Evolutionary conservation across 169 alveolate species (phyloP).

Genomic region (Cryptosporidium ryanae): DNA sequence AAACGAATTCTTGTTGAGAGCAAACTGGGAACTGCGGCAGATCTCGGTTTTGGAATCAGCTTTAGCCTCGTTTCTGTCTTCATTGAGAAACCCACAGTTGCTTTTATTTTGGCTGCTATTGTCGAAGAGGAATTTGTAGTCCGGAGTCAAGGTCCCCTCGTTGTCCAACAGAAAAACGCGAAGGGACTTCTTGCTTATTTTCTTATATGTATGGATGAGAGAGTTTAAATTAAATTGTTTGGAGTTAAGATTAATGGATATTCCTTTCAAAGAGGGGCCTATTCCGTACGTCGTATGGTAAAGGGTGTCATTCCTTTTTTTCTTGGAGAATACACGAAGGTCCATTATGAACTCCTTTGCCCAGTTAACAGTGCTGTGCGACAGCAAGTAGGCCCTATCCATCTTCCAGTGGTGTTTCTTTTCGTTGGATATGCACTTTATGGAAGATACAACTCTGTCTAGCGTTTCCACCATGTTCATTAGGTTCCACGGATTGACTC

Average conservation of each 20-base stretch:
- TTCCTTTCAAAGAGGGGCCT: constrained; percentile 49
- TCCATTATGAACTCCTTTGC: constrained; percentile 69
- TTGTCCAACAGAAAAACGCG: constrained; percentile 81
- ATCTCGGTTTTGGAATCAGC: background rate
- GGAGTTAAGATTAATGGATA: constrained; percentile 22
- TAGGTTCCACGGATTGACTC: constrained; percentile 86
- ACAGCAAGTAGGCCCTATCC: constrained; percentile 46
- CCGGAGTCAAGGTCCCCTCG: constrained; percentile 82
- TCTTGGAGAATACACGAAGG: constrained; percentile 13
- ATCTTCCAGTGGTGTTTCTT: constrained; percentile 48
- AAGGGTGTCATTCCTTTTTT: constrained; percentile 49
- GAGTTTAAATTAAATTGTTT: constrained; percentile 26
- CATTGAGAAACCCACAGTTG: background rate
- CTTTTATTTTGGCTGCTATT: background rate
- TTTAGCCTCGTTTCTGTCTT: background rate
- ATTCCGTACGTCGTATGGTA: constrained; percentile 46
- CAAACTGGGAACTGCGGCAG: too few species aligned
- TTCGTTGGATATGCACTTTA: background rate
- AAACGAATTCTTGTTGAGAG: background rate
- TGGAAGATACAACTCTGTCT: constrained; percentile 78
- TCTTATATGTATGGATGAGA: constrained; percentile 34
- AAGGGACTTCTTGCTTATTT: background rate
- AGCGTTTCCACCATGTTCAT: constrained; percentile 82
- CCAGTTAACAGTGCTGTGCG: constrained; percentile 64
- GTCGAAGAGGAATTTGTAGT: constrained; percentile 71